A percentile compares a stretch with the other conserved stretches of the same genome.
These are phyloP conservation scores for Pistacia integerrima DNA, from an alignment of 345 rosid genomes.

Conservation along the genomic window DNA sequence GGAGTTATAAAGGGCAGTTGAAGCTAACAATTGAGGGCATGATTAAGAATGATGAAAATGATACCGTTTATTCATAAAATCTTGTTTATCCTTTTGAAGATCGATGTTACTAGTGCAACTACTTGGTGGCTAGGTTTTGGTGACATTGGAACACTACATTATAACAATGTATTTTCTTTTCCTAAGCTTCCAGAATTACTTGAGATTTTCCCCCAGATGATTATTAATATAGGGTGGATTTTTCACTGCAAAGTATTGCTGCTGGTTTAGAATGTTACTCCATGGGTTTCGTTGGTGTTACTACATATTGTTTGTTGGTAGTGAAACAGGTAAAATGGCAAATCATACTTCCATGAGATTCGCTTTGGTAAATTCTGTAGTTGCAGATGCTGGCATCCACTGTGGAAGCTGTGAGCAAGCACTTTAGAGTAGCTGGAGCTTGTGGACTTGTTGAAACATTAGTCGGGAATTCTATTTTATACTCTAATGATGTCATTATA, in stretches of 20 bases:
- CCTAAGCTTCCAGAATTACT: not conserved
- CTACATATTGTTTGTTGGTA: not conserved
- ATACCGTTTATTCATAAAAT: not conserved
- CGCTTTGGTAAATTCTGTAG: not conserved
- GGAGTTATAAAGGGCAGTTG: not conserved
- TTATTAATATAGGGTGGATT: not conserved
- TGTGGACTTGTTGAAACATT: not conserved
- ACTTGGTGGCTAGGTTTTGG: not conserved
- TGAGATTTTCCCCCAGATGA: not conserved
- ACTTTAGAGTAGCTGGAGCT: not conserved
- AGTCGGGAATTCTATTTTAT: not conserved
- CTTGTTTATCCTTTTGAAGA: not conserved
- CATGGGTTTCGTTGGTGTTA: not conserved
- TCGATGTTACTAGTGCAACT: not conserved
- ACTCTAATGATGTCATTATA: not conserved
- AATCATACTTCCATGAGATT: not conserved
- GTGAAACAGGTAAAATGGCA: not conserved
- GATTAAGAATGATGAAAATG: not conserved
- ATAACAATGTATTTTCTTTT: not conserved
- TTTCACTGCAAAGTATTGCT: not conserved
- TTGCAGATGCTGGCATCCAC: not conserved
- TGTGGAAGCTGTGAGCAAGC: not conserved
- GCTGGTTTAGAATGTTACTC: not conserved
- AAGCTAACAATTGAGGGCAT: slow-evolving; percentile 4
- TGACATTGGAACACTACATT: not conserved